Base-by-base conservation (phyloP, 495 filamentous ascomycete species). In the Xylaria flabelliformis region DNA sequence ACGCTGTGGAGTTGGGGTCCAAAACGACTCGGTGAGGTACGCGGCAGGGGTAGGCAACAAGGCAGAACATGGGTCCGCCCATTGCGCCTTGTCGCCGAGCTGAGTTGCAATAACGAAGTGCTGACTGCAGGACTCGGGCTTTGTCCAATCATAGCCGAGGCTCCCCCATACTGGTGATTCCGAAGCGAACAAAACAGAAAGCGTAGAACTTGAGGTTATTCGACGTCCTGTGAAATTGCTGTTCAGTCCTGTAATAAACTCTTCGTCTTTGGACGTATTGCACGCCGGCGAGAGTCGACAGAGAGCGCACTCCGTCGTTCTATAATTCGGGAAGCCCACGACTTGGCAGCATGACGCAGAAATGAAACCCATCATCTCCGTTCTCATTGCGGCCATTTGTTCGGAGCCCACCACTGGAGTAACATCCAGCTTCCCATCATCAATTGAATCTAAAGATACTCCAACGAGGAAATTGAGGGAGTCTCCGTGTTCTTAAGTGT, bases 41-140 rank as follows among this genome's bases (percentile, higher is more conserved):
- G 71, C 70, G 62, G 36, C 63, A 72, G 62, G 69, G 70, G 70
- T 74, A 79, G 77, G 77, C 77, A 79, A 79, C 77, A 79, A 79
- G 77, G 77, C 77, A 79, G 77, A 79, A 79, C 74, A 74, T 71
- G 76, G 75, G 56, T 66, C 17, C 39, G 55, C 24, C 66, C 73
- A 79, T 74, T 79, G 73, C 76, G 77, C 77, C 77, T 79, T 78
- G 77, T 79, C 56, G 72, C 72, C 74, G 74, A 79, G 77, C 77
- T 79, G 77, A 79, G 76, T 76, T 71, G 76, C 72, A 76, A 75
- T 67, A 69, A 73, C 58, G 74, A 44, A 44, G 64, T 77, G 77
- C 77, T 79, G 77, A 79, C 77, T 76, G 77, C 77, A 79, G 77
- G 76, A 79, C 74, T 79, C 77, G 77, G 69, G 77, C 72, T 73